Percentiles rank a stretch among this genome's conserved stretches.
These are phyloP conservation scores for Mrakia frigida DNA, from an alignment of 768 basidiomycete genomes.

Conservation along the genomic window DNA sequence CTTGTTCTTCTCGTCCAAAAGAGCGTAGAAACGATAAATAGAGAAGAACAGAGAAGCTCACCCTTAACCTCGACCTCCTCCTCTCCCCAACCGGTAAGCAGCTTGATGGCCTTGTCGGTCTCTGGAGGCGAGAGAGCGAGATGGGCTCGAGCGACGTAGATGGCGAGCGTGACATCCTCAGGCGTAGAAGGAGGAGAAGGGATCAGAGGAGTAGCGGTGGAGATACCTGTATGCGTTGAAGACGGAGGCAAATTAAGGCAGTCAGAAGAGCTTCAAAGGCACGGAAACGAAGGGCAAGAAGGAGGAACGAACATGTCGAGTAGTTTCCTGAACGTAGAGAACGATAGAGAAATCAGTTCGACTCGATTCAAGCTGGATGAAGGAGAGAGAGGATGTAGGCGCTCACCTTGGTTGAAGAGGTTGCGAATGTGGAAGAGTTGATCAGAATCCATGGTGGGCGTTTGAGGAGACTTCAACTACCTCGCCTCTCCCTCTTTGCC, in stretches of 20 bases:
- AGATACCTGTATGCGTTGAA: conserved; percentile 39
- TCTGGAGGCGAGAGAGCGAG: conserved; percentile 63
- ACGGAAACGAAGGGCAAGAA: conserved; percentile 59
- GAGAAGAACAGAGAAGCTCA: conserved; percentile 30
- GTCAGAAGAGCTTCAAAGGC: conserved; percentile 60
- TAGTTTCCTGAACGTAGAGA: conserved; percentile 20
- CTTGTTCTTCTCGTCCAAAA: neutral
- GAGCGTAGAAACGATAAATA: conserved; percentile 24
- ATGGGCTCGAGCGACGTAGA: conserved; percentile 73
- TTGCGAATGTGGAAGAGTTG: conserved; percentile 63
- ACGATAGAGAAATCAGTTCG: neutral
- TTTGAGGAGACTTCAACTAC: neutral
- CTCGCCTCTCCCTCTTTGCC: too few relatives aligned
- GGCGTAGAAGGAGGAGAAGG: neutral
- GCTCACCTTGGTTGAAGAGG: conserved; percentile 66
- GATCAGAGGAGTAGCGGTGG: conserved; percentile 25
- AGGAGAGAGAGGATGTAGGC: neutral
- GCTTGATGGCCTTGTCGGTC: conserved; percentile 56
- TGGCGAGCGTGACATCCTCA: conserved; percentile 6
- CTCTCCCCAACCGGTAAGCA: conserved; percentile 42
- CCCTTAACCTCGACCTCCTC: conserved; percentile 7
- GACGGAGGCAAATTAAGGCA: conserved; percentile 50
- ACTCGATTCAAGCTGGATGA: neutral
- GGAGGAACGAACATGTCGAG: conserved; percentile 9
- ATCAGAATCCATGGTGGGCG: conserved; percentile 27